Evolutionary conservation across 2,329 filamentous ascomycete genomes (phyloP).

Genomic region (Pyrenophora seminiperda): DNA sequence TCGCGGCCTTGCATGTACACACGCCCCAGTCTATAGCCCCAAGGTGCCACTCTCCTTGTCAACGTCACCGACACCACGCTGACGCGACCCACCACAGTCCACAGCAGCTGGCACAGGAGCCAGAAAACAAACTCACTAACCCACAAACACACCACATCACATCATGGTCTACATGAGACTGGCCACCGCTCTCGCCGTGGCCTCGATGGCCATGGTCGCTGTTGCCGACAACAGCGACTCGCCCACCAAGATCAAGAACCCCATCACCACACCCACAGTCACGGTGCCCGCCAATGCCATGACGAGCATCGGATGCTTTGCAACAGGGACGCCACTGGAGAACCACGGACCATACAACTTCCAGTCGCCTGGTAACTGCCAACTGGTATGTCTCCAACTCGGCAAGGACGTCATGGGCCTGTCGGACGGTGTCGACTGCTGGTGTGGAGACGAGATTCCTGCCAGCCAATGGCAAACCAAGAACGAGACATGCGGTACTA

Average conservation of each 20-base stretch:
- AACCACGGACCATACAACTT: conserved; percentile 57
- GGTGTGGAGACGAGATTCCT: conserved; percentile 74
- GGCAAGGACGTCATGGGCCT: conserved; percentile 66
- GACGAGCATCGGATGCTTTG: conserved; percentile 58
- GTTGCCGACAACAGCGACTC: conserved; percentile 27
- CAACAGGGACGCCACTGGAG: conserved; percentile 52
- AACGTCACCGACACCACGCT: conserved; percentile 17
- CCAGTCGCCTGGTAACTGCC: conserved; percentile 62
- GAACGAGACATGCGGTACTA: conserved; percentile 65
- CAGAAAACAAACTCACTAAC: conserved; percentile 14
- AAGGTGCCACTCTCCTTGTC: conserved; percentile 25
- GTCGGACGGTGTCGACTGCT: conserved; percentile 67
- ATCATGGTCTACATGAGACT: conserved; percentile 44
- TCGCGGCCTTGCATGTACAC: conserved; percentile 31
- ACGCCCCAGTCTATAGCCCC: conserved; percentile 27
- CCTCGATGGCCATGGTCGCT: conserved; percentile 36
- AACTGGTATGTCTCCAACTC: conserved; percentile 55
- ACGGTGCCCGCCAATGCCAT: conserved; percentile 36
- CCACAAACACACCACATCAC: conserved; percentile 9
- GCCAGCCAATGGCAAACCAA: conserved; percentile 58
- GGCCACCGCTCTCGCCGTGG: conserved; percentile 40
- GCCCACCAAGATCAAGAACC: conserved; percentile 24
- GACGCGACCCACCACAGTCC: conserved; percentile 28
- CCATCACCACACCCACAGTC: conserved; percentile 41
- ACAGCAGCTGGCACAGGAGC: conserved; percentile 27